Percentiles rank a stretch among this genome's conserved stretches.
phyloP scores from a whole-genome alignment of 2,329 filamentous ascomycete genomes.

The Penicillium glabrum region DNA sequence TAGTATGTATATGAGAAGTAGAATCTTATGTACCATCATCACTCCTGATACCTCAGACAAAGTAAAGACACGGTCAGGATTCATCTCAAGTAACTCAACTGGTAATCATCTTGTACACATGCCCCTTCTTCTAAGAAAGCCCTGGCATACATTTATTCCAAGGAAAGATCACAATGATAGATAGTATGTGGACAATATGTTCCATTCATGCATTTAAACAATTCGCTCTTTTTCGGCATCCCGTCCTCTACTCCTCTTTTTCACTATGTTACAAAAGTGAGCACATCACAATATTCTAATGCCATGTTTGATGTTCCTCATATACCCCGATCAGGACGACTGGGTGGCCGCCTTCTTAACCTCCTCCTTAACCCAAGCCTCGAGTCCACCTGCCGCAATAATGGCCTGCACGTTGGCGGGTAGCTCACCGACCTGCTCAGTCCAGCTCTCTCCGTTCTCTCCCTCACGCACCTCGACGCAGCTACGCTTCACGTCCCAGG shows the following conservation, averaged over 20 bases:
- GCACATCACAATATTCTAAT: neutral
- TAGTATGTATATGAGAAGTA: neutral
- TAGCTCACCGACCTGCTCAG: slow-evolving; percentile 77
- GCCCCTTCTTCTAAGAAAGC: no score
- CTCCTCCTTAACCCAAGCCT: slow-evolving; percentile 73
- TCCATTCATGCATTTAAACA: neutral
- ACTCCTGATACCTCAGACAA: neutral
- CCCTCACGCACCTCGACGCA: slow-evolving; percentile 71
- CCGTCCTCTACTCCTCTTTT: neutral
- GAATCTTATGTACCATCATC: neutral
- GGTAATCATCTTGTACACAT: no score
- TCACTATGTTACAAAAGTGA: neutral
- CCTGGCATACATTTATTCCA: no score
- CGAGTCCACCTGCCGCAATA: slow-evolving; percentile 73
- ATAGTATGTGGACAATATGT: neutral
- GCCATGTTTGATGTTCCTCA: neutral
- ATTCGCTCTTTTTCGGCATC: neutral
- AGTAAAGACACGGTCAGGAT: no score
- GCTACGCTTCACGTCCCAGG: slow-evolving; percentile 76
- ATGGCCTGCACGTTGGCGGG: slow-evolving; percentile 86
- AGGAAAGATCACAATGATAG: no score
- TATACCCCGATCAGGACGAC: neutral
- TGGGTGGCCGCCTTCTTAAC: neutral
- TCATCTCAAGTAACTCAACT: no score
- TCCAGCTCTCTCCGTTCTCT: slow-evolving; percentile 67